Evolutionary conservation across 768 basidiomycete genomes (phyloP), one percentile per base, ranked within the genome.

Genomic region (Tylopilus plumbeoviolaceoides): DNA sequence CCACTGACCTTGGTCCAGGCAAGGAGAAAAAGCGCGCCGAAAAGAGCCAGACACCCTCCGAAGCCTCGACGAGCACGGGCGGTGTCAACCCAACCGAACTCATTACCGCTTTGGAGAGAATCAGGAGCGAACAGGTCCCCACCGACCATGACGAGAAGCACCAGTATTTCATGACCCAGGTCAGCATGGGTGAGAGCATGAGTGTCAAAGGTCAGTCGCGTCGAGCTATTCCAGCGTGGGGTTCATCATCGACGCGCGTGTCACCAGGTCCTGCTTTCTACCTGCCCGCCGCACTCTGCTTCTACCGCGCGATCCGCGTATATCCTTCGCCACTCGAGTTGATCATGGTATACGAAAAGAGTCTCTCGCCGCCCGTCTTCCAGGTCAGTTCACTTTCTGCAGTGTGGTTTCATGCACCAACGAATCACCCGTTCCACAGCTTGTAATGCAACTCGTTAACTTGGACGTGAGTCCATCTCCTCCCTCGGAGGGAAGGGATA

Each of bases 301-400:
- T 98, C 81, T 99, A 85, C 80, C 82, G 92, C 46, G 95, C 93
- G 1, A 83, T 98, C 53, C 79, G 88, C 50, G 93, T 97, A 33
- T 99, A 99, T 73, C 97, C 97, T 46, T 84, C 89, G 28, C 92
- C 95, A 1, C 83, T 92, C 30, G 97, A 98, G 70, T 82, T 98
- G 60, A 87, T 99, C 62, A 83, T 88, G 70, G 95, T 98, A 56
- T 95, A 97, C 64, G 85, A 98, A 73, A 88, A 89, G 72, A 94
- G 92, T 31, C 83, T 95, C 28, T 89, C 91, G 3, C 79, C 81
- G 25, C 78, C 84, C 35, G 75, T 93, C 45, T 91, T 92, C 74
- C 88, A 91, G 74, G 87, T 86, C 50, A 30, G 73, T 70, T 10
- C 12, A 23, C 28, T 15, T 23, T 15, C 21, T 25, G 23, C 48